These are phyloP conservation scores for Pseudonectria buxi DNA, from an alignment of 2,329 filamentous ascomycete genomes.

Conservation along the genomic window DNA sequence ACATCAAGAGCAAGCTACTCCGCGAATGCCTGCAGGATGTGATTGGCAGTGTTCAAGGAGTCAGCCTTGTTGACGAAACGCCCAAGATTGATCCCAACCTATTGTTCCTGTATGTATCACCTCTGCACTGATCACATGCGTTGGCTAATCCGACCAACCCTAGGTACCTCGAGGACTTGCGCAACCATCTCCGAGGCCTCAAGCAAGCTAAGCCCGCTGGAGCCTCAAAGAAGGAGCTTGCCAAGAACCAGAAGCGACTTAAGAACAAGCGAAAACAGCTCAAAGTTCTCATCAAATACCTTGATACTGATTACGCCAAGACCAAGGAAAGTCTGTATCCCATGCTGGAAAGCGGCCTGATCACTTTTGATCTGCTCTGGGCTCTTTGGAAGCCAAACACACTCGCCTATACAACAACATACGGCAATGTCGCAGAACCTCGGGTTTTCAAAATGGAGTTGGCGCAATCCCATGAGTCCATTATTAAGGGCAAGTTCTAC, in stretches of 20 bases:
- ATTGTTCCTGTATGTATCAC: slow-evolving; percentile 50
- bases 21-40: slow-evolving; percentile 51
- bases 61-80: slow-evolving; percentile 73
- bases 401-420: slow-evolving; percentile 69
- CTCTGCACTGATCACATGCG: neutral
- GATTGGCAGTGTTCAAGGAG: slow-evolving; percentile 36
- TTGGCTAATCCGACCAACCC: slow-evolving; percentile 12
- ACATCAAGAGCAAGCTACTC: slow-evolving; percentile 78
- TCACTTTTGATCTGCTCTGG: slow-evolving; percentile 86
- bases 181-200: slow-evolving; percentile 54
- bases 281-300: slow-evolving; percentile 66
- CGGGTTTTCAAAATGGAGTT: slow-evolving; percentile 77
- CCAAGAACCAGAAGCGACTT: slow-evolving; percentile 53
- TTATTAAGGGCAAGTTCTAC: slow-evolving; percentile 70
- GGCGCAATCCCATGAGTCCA: slow-evolving; percentile 60
- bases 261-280: slow-evolving; percentile 56
- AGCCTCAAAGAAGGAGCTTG: slow-evolving; percentile 48
- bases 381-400: slow-evolving; percentile 84
- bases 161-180: slow-evolving; percentile 72
- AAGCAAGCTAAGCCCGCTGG: slow-evolving; percentile 48
- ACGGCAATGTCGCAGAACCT: slow-evolving; percentile 68
- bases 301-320: slow-evolving; percentile 75
- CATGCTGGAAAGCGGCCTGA: slow-evolving; percentile 72
- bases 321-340: slow-evolving; percentile 73
- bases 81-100: slow-evolving; percentile 67